These are phyloP conservation scores for Hygrophorus pudorinus DNA, from an alignment of 768 basidiomycete species.

Conservation along the genomic window DNA sequence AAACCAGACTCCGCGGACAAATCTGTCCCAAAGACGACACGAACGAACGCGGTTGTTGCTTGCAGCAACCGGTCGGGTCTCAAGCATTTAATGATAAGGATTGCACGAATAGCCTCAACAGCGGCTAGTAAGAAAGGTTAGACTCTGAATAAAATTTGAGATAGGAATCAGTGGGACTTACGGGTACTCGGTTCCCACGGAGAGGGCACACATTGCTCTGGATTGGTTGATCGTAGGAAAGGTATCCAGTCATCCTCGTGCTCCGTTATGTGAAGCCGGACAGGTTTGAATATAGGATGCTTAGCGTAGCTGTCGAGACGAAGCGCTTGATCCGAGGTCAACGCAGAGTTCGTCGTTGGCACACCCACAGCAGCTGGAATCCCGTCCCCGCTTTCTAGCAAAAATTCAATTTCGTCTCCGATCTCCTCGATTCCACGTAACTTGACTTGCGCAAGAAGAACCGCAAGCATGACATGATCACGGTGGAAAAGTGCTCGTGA, in stretches of 20 bases:
- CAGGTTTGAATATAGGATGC: constrained; percentile 68
- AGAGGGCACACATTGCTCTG: constrained; percentile 62
- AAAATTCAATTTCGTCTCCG: constrained; percentile 77
- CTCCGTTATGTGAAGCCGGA: constrained; percentile 50
- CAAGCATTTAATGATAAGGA: constrained; percentile 82
- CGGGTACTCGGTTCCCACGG: constrained; percentile 74
- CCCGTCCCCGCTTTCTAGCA: constrained; percentile 82
- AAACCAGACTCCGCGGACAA: constrained; percentile 65
- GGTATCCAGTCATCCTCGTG: constrained; percentile 58
- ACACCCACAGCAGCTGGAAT: constrained; percentile 27
- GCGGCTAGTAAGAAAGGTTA: constrained; percentile 36
- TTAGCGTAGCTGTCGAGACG: constrained; percentile 66
- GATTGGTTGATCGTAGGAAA: constrained; percentile 57
- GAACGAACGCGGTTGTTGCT: constrained; percentile 68
- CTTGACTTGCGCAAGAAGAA: constrained; percentile 85
- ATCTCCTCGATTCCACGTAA: constrained; percentile 73
- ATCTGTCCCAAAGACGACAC: constrained; percentile 69
- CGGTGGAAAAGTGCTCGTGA: constrained; percentile 83
- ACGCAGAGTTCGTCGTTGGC: constrained; percentile 31
- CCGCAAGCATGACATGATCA: constrained; percentile 86
- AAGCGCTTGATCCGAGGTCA: constrained; percentile 58
- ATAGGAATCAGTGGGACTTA: constrained; percentile 29
- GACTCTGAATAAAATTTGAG: background rate
- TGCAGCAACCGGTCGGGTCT: constrained; percentile 88
- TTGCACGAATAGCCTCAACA: constrained; percentile 61